phyloP scores from a whole-genome alignment of 164 flowering plant species.

The Umbilicus rupestris region DNA sequence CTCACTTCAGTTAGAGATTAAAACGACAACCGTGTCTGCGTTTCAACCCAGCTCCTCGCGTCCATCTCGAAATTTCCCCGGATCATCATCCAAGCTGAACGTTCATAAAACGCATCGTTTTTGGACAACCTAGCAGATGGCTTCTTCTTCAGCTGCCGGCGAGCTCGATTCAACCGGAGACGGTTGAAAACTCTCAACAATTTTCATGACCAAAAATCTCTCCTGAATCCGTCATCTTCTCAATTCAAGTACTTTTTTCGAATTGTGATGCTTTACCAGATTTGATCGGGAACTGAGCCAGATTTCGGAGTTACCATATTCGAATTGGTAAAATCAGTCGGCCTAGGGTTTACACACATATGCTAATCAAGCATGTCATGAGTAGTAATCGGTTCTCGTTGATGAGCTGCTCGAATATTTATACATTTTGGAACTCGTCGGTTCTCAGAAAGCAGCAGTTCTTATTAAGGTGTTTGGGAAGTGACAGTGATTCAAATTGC shows the following conservation, averaged over 20 bases:
- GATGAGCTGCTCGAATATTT: too few relatives aligned
- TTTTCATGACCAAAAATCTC: neutral
- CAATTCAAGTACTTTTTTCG: neutral
- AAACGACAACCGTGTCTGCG: too few relatives aligned
- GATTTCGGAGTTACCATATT: neutral
- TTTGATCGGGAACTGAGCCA: neutral
- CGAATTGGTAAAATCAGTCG: too few relatives aligned
- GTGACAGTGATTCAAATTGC: neutral
- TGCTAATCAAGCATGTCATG: too few relatives aligned
- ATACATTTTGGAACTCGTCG: constrained; percentile 9
- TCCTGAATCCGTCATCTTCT: neutral
- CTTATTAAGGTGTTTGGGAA: constrained; percentile 40
- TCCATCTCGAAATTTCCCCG: too few relatives aligned
- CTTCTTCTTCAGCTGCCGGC: neutral
- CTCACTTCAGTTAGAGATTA: too few relatives aligned
- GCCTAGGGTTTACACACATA: too few relatives aligned
- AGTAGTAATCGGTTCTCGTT: too few relatives aligned
- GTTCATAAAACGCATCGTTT: too few relatives aligned
- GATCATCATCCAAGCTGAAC: too few relatives aligned
- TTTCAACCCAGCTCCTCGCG: too few relatives aligned
- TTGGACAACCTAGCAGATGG: too few relatives aligned
- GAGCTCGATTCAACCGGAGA: neutral
- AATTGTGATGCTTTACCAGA: neutral
- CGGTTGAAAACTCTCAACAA: neutral
- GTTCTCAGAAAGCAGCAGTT: constrained; percentile 57